Evolutionary conservation across 768 basidiomycete species (phyloP), one percentile per base, ranked within the genome.

Genomic region (Leccinum broughii): DNA sequence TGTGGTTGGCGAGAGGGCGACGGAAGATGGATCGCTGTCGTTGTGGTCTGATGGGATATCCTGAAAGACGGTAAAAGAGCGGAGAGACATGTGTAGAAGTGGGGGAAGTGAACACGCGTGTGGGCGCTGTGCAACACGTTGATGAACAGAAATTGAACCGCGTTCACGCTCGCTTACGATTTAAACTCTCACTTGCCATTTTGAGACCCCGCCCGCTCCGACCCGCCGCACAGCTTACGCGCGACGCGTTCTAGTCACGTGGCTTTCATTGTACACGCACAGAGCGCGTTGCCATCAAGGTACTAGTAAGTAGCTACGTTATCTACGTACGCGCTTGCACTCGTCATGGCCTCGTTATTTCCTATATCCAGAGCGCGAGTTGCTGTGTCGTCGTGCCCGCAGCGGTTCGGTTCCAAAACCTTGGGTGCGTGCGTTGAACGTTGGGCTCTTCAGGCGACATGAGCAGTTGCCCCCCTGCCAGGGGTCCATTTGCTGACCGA

Each of bases 21-120:
- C 56, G 61, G 68, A 37, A 59, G 66, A 66, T 54, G 69, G 62
- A 56, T 67, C 69, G 51, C 34, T 55, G 64, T 63, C 68, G 55
- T 46, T 63, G 62, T 64, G 63, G 59, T 78, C 78, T 61, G 71
- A 68, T 22, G 82, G 79, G 54, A 75, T 62, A 73, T 88, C 87
- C 64, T 84, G 83, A 70, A 88, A 88, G 58, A 88, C 84, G 54
- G 84, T 83, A 68, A 88, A 88, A 49, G 79, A 77, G 58, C 83
- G 82, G 65, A 78, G 72, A 68, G 84, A 79, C 85, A 87, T 87
- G 59, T 59, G 30, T 58, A 41, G 64, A 41, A 50, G 64, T 56
- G 64, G 55, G 24, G 30, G 57, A 44, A 30, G 35, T 62, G 58
- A 34, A 61, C 46, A 48, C 64, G 65, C 63, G 70, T 64, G 58